phyloP scores from a whole-genome alignment of 2,329 filamentous ascomycete genomes.

The Gnomoniopsis smithogilvyi region DNA sequence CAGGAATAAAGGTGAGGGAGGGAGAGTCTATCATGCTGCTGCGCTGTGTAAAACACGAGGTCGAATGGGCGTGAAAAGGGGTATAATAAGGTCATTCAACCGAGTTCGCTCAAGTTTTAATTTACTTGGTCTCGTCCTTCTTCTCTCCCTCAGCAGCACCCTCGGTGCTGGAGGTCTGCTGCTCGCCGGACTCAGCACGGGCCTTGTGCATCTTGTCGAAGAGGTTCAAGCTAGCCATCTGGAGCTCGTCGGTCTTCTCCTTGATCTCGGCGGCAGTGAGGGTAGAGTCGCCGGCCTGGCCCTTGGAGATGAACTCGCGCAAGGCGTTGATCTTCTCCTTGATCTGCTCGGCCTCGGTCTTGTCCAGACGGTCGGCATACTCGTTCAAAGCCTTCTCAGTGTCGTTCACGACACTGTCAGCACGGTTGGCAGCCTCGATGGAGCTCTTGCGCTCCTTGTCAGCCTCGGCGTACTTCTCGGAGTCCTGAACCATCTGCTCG shows the following conservation, averaged over 20 bases:
- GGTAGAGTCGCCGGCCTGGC: slow-evolving; percentile 84
- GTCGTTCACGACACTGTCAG: slow-evolving; percentile 93
- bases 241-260: slow-evolving; percentile 97
- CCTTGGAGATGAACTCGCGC: slow-evolving; percentile 89
- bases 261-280: slow-evolving; percentile 91
- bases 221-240: slow-evolving; percentile 90
- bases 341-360: slow-evolving; percentile 89
- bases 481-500: slow-evolving; percentile 95
- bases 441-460: slow-evolving; percentile 96
- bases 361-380: slow-evolving; percentile 93
- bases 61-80: slow-evolving; percentile 21
- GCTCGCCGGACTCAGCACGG: slow-evolving; percentile 62
- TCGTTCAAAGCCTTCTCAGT: slow-evolving; percentile 98
- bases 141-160: slow-evolving; percentile 66
- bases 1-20: slow-evolving; percentile 30
- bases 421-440: slow-evolving; percentile 96
- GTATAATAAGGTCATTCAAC: slow-evolving; percentile 21
- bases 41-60: slow-evolving; percentile 28
- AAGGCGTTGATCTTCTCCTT: slow-evolving; percentile 87
- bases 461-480: slow-evolving; percentile 90
- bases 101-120: not conserved
- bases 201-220: slow-evolving; percentile 99
- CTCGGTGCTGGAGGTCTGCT: slow-evolving; percentile 47
- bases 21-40: slow-evolving; percentile 29
- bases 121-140: slow-evolving; percentile 72